Percentiles rank a stretch among this genome's conserved stretches.
Evolutionary conservation across 345 rosid species (phyloP).

Genomic region (Moricandia moricandioides): DNA sequence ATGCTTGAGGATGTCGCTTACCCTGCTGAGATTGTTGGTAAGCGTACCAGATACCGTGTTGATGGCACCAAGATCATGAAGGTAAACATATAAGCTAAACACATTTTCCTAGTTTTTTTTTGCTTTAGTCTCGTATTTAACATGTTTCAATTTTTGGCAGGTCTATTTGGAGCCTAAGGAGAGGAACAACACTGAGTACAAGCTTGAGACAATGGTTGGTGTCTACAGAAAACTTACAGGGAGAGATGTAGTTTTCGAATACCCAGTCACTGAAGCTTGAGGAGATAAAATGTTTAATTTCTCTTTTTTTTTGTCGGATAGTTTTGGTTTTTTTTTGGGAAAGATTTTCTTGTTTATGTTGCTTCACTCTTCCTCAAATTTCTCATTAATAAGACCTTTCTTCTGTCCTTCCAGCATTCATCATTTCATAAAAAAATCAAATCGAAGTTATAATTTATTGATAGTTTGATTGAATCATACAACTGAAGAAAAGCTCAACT

Average conservation of each 20-base stretch:
- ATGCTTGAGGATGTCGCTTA: slow-evolving; percentile 77
- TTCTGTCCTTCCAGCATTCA: neutral
- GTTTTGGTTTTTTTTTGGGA: slow-evolving; percentile 11
- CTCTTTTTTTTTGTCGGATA: slow-evolving; percentile 21
- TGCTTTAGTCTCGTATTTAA: neutral
- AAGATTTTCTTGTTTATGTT: neutral
- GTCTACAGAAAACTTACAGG: slow-evolving; percentile 89
- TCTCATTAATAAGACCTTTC: neutral
- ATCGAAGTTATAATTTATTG: neutral
- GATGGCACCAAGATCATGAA: slow-evolving; percentile 79
- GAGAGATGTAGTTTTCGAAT: slow-evolving; percentile 85
- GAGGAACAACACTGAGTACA: slow-evolving; percentile 75
- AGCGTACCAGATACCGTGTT: slow-evolving; percentile 65
- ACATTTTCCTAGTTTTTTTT: neutral
- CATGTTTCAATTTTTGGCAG: slow-evolving; percentile 35
- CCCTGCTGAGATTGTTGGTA: slow-evolving; percentile 94
- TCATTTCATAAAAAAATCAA: neutral
- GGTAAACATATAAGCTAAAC: slow-evolving; percentile 34
- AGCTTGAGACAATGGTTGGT: slow-evolving; percentile 67
- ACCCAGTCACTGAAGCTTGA: slow-evolving; percentile 60
- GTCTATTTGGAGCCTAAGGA: slow-evolving; percentile 78
- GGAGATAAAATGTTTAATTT: slow-evolving; percentile 26
- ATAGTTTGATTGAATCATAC: neutral
- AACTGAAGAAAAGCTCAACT: neutral
- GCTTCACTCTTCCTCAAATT: neutral